These are phyloP conservation scores for Verticillium zaregamsianum DNA, from an alignment of 2,329 filamentous ascomycete species.

Conservation along the genomic window DNA sequence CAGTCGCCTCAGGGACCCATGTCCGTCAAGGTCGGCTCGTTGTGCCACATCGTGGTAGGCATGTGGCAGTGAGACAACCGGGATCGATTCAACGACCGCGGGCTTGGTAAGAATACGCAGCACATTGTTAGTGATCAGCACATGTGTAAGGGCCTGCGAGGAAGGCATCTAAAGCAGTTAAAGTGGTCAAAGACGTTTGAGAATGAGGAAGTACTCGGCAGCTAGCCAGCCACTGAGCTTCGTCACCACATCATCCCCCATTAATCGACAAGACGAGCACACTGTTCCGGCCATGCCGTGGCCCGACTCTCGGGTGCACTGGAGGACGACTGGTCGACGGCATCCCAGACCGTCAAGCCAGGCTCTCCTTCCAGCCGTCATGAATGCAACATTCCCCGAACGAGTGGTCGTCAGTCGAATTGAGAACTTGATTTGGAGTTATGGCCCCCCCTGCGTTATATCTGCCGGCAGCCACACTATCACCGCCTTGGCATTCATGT, in stretches of 20 bases:
- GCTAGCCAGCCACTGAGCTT: no score
- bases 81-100: not conserved
- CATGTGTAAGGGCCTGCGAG: no score
- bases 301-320: no score
- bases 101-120: no score
- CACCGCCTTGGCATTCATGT: not conserved
- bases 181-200: no score
- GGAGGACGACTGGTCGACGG: no score
- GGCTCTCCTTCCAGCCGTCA: not conserved
- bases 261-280: no score
- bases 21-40: not conserved
- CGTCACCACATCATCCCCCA: no score
- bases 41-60: not conserved
- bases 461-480: constrained; percentile 6
- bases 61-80: not conserved
- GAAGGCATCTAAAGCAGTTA: no score
- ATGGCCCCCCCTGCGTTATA: constrained; percentile 10
- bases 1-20: not conserved
- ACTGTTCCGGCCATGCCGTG: no score
- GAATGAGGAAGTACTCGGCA: no score
- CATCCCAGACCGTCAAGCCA: not conserved
- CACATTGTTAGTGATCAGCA: no score
- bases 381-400: not conserved
- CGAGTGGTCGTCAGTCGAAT: not conserved
- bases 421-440: not conserved